A percentile compares a stretch with the other conserved stretches of the same genome.
Conservation (phyloP, 2,329 filamentous ascomycete species). For the Sarocladium kiliense region DNA sequence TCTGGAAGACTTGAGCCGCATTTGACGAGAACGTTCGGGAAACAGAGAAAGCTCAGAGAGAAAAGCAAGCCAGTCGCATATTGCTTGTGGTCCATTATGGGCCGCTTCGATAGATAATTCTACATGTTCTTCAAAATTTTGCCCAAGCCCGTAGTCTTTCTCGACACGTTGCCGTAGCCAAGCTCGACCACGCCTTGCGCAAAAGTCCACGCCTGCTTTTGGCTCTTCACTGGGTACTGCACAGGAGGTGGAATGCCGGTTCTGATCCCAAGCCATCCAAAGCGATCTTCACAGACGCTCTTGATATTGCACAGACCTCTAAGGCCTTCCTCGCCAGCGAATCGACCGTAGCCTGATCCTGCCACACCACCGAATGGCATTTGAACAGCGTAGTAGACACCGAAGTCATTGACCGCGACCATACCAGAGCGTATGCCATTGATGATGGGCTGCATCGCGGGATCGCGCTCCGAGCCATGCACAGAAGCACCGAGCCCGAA, state of each 20-base stretch:
- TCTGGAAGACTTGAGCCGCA: not conserved
- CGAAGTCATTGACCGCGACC: conserved; percentile 95
- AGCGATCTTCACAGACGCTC: conserved; percentile 73
- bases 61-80: not conserved
- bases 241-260: conserved; percentile 78
- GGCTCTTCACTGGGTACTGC: conserved; percentile 72
- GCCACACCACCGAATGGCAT: conserved; percentile 89
- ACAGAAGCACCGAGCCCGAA: conserved; percentile 89
- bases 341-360: conserved; percentile 87
- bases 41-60: too few species aligned
- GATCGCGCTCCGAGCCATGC: conserved; percentile 64
- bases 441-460: conserved; percentile 60
- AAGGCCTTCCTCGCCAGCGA: conserved; percentile 86
- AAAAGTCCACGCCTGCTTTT: conserved; percentile 60
- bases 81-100: not conserved
- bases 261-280: conserved; percentile 53
- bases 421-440: conserved; percentile 73
- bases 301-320: conserved; percentile 83
- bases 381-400: conserved; percentile 86
- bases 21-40: not conserved
- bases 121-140: conserved; percentile 40
- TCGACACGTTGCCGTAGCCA: conserved; percentile 44
- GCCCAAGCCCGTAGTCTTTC: conserved; percentile 34
- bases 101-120: not conserved
- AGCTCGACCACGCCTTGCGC: conserved; percentile 55